Percentiles rank a stretch among this genome's conserved stretches.
Conservation (phyloP, 2,329 filamentous ascomycete genomes). For the Lecanicillium sp. region DNA sequence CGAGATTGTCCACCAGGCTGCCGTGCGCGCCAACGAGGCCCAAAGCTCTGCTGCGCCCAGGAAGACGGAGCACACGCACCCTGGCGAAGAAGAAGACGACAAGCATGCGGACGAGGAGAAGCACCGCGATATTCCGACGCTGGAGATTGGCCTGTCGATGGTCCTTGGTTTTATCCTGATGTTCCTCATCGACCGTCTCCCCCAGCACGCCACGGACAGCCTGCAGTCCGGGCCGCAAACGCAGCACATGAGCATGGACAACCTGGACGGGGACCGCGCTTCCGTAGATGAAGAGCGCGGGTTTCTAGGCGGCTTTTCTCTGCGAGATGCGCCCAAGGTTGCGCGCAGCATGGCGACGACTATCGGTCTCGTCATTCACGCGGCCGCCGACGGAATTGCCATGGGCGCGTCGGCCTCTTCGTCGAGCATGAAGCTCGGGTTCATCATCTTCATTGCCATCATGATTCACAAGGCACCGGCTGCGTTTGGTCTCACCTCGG, state of each 20-base stretch:
- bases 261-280: conserved; percentile 52
- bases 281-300: conserved; percentile 52
- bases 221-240: conserved; percentile 61
- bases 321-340: conserved; percentile 51
- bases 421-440: conserved; percentile 66
- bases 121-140: conserved; percentile 48
- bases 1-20: conserved; percentile 8
- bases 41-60: conserved; percentile 15
- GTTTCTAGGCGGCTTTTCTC: conserved; percentile 46
- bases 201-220: conserved; percentile 62
- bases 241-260: conserved; percentile 83
- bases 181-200: conserved; percentile 89
- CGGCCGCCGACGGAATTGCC: conserved; percentile 89
- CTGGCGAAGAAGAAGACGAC: conserved; percentile 21
- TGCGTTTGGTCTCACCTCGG: conserved; percentile 87
- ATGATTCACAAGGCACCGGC: conserved; percentile 97
- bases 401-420: conserved; percentile 83
- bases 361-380: conserved; percentile 90
- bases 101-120: conserved; percentile 26
- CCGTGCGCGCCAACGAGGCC: conserved; percentile 15
- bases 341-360: conserved; percentile 73
- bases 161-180: conserved; percentile 89
- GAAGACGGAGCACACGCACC: conserved; percentile 12
- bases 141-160: conserved; percentile 81
- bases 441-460: conserved; percentile 92